Evolutionary conservation across 768 basidiomycete species (phyloP), one percentile per base, ranked within the genome.

Genomic region (Lepiota subincarnata): DNA sequence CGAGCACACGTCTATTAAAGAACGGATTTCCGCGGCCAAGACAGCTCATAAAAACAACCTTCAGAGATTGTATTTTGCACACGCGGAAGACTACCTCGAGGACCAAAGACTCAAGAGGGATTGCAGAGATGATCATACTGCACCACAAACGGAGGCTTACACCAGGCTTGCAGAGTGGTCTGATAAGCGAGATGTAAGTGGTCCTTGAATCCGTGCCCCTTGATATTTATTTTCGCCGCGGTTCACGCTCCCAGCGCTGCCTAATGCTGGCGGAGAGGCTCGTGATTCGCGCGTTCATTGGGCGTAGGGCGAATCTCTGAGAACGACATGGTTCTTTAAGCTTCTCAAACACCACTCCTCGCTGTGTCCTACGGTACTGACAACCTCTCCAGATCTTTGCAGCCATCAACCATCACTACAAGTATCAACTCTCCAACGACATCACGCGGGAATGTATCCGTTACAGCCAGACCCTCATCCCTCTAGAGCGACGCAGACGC

Each of bases 61-160:
- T 0, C 45, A 54, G 28, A 24, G 53, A 5, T 26, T 54, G 6
- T 54, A 47, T 18, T 18, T 39, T 8, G 46, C 38, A 6, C 53
- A 54, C 7, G 45, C 45, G 13, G 46, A 54, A 22, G 53, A 54
- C 14, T 54, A 54, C 16, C 38, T 54, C 18, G 46, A 54, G 14
- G 53, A 54, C 11, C 53, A 54, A 28, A 6, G 45, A 22, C 28
- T 54, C 4, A 19, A 44, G 19, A 39, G 53, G n/a, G 46, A 54
- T 20, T 54, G 45, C 5, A 13, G 45, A 12, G 53, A 48, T 18
- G 45, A 54, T 20, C 40, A 19, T 35, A 39, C 20, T 12, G 26
- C 13, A 6, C 37, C 22, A 12, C 45, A 47, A 28, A 28, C 18
- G 6, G 52, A 39, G 11, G 36, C 36, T 8, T 37, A 13, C 4